Conservation (phyloP, 495 filamentous ascomycete species). For the Ramalina peruviana region DNA sequence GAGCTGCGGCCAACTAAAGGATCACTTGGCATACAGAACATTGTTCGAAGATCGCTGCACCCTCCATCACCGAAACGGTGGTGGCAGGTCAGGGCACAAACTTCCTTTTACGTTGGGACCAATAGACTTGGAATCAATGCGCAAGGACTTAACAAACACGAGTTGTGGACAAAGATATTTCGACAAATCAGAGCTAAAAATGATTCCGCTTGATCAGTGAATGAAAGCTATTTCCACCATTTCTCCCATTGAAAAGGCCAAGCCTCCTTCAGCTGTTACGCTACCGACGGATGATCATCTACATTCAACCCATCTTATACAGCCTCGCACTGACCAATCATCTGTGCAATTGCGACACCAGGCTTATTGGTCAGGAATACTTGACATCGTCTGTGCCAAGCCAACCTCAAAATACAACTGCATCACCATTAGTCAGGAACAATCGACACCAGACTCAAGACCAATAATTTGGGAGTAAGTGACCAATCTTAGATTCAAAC, state of each 20-base stretch:
- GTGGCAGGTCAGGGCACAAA: slow-evolving; percentile 13
- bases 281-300: too few species aligned
- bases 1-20: slow-evolving; percentile 33
- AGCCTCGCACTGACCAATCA: too few species aligned
- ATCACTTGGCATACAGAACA: slow-evolving; percentile 38
- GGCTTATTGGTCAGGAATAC: too few species aligned
- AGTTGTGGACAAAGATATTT: slow-evolving; percentile 9
- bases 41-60: slow-evolving; percentile 19
- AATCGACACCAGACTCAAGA: too few species aligned
- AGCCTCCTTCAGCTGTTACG: neutral
- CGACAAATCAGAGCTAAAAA: slow-evolving; percentile 1
- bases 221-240: neutral
- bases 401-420: too few species aligned
- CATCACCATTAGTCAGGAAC: too few species aligned
- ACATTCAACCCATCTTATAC: too few species aligned
- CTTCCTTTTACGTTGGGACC: slow-evolving; percentile 10
- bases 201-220: neutral
- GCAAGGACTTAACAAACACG: slow-evolving; percentile 1
- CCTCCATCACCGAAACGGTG: slow-evolving; percentile 14
- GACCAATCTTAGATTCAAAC: too few species aligned
- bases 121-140: slow-evolving; percentile 2
- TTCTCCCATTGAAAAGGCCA: neutral
- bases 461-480: too few species aligned
- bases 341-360: too few species aligned
- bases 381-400: too few species aligned